Percentiles rank a stretch among this genome's conserved stretches.
These are phyloP conservation scores for Hypoxylon subgilvum DNA, from an alignment of 495 filamentous ascomycete species.

Conservation along the genomic window DNA sequence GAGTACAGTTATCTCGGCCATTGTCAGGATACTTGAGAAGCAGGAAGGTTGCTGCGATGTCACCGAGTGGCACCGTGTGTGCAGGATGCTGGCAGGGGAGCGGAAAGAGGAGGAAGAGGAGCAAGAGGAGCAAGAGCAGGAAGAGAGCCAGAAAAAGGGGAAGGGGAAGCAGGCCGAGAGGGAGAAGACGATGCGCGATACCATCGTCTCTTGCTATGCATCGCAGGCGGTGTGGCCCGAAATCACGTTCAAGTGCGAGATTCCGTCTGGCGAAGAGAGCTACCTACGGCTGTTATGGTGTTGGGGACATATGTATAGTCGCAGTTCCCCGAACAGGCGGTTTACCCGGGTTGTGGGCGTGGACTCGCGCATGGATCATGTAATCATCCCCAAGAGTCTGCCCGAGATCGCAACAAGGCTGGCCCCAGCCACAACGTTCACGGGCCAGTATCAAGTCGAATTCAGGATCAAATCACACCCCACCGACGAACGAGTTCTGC, in stretches of 20 bases:
- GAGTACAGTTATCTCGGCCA: slow-evolving; percentile 21
- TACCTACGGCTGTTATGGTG: slow-evolving; percentile 15
- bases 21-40: background rate
- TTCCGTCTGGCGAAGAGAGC: slow-evolving; percentile 7
- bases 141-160: too few species aligned
- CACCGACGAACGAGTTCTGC: background rate
- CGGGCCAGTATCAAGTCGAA: background rate
- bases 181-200: background rate
- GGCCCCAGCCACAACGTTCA: background rate
- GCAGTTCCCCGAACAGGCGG: background rate
- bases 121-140: too few species aligned
- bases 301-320: slow-evolving; percentile 1
- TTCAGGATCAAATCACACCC: background rate
- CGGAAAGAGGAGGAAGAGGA: background rate
- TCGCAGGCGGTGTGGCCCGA: slow-evolving; percentile 13
- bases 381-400: background rate
- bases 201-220: background rate
- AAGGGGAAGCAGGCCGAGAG: too few species aligned
- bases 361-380: slow-evolving; percentile 2
- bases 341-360: background rate
- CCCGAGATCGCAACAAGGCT: background rate
- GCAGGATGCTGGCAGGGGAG: slow-evolving; percentile 10
- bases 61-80: slow-evolving; percentile 22
- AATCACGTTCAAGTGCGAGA: background rate
- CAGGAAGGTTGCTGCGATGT: slow-evolving; percentile 15